Conservation (phyloP, 345 rosid species). For the Adansonia digitata region DNA sequence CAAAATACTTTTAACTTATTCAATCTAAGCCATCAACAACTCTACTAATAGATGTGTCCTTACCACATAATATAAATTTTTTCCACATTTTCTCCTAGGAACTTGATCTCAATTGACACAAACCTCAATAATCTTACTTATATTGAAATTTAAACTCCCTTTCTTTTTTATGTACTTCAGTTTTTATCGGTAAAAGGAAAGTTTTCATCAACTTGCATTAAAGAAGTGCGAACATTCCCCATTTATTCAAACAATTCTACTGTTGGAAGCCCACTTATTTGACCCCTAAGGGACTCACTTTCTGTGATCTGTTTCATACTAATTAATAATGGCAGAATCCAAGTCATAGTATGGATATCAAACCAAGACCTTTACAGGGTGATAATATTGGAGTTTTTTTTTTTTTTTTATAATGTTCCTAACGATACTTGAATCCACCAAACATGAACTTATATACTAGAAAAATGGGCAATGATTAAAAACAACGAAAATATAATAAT, state of each 20-base stretch:
- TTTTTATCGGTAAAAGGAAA: conserved; percentile 3
- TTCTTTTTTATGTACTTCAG: background rate
- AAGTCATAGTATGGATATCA: background rate
- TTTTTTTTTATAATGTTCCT: background rate
- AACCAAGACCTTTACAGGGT: background rate
- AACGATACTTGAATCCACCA: background rate
- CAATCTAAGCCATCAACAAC: no score
- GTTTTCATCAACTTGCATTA: conserved; percentile 1
- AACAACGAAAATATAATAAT: no score
- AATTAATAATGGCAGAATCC: background rate
- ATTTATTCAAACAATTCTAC: background rate
- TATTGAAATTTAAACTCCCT: background rate
- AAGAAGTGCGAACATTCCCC: conserved; percentile 13
- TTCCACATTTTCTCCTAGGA: no score
- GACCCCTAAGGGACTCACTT: conserved; percentile 14
- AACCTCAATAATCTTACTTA: conserved; percentile 2
- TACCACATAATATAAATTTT: no score
- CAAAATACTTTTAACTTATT: no score
- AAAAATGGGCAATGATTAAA: no score
- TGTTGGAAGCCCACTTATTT: conserved; percentile 16
- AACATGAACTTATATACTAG: no score
- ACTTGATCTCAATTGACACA: background rate
- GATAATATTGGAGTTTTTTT: background rate
- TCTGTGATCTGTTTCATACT: background rate
- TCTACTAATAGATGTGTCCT: no score